Evolutionary conservation across 495 filamentous ascomycete genomes (phyloP).

Genomic region (Penicillium crystallinum): DNA sequence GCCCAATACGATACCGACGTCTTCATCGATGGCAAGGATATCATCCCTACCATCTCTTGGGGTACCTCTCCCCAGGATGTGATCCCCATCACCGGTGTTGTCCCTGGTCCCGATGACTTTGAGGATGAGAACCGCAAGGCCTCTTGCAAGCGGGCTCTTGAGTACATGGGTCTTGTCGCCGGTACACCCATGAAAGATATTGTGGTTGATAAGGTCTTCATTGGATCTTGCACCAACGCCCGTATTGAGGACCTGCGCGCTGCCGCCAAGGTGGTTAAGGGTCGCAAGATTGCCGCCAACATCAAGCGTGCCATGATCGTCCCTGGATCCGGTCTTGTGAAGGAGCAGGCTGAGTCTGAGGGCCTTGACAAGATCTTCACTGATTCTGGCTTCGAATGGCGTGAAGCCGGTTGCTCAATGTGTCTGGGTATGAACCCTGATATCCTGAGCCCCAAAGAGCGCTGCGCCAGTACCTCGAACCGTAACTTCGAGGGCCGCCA

Average conservation of each 20-base stretch:
- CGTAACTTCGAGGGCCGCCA: constrained; percentile 97
- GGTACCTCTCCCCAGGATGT: constrained; percentile 96
- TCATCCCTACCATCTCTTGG: constrained; percentile 91
- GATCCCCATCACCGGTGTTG: constrained; percentile 81
- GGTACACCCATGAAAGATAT: constrained; percentile 90
- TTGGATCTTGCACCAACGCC: constrained; percentile 96
- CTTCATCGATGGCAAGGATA: constrained; percentile 85
- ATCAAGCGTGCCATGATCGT: constrained; percentile 94
- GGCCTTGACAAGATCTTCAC: constrained; percentile 88
- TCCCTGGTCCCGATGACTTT: constrained; percentile 87
- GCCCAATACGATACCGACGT: constrained; percentile 86
- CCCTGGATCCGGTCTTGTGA: constrained; percentile 90
- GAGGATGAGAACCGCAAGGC: constrained; percentile 68
- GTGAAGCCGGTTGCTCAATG: constrained; percentile 98
- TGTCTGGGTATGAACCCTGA: constrained; percentile 99
- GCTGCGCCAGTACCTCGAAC: constrained; percentile 93
- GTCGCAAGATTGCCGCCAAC: constrained; percentile 77
- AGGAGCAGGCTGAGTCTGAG: constrained; percentile 86
- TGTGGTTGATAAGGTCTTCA: constrained; percentile 89
- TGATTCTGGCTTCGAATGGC: constrained; percentile 94
- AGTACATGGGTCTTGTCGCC: constrained; percentile 91
- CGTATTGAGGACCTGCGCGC: constrained; percentile 93
- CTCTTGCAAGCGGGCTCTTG: constrained; percentile 72
- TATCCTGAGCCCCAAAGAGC: constrained; percentile 88
- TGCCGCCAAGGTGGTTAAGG: constrained; percentile 78